A percentile compares a stretch with the other conserved stretches of the same genome.
These are phyloP conservation scores for Cyclocybe aegerita DNA, from an alignment of 768 basidiomycete species.

Conservation along the genomic window DNA sequence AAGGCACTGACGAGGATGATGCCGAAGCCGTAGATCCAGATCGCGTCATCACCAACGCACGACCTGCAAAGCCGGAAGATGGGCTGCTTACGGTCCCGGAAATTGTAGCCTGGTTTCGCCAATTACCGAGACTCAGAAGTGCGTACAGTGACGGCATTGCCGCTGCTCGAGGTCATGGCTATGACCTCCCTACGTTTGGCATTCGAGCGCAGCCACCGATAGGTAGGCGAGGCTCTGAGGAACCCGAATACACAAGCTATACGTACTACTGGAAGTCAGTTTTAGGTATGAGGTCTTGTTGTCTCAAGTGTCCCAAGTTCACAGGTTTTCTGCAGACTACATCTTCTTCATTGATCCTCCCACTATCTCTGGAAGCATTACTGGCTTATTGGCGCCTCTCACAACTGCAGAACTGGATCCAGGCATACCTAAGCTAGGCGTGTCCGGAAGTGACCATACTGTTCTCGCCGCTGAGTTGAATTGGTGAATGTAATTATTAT, in stretches of 20 bases:
- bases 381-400: constrained; percentile 64
- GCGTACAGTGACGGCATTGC: constrained; percentile 63
- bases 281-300: constrained; percentile 49
- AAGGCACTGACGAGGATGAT: constrained; percentile 43
- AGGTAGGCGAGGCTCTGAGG: constrained; percentile 53
- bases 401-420: constrained; percentile 53
- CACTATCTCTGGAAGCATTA: constrained; percentile 32
- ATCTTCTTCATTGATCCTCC: constrained; percentile 71
- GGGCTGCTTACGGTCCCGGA: constrained; percentile 66
- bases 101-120: constrained; percentile 48
- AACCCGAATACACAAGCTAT: constrained; percentile 88
- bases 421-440: constrained; percentile 76
- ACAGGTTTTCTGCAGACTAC: constrained; percentile 62
- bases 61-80: constrained; percentile 56
- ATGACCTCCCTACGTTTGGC: constrained; percentile 46
- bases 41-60: constrained; percentile 70
- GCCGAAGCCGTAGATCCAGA: constrained; percentile 64
- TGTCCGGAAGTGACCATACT: constrained; percentile 88
- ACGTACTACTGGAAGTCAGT: constrained; percentile 86
- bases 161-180: constrained; percentile 13
- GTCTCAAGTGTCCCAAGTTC: constrained; percentile 1
- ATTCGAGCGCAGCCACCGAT: constrained; percentile 38
- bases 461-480: constrained; percentile 69
- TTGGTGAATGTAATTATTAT: constrained; percentile 21
- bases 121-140: constrained; percentile 48